These are phyloP conservation scores for Mucor velutinosus DNA, from an alignment of 371 early-diverging fungal species.

Conservation along the genomic window DNA sequence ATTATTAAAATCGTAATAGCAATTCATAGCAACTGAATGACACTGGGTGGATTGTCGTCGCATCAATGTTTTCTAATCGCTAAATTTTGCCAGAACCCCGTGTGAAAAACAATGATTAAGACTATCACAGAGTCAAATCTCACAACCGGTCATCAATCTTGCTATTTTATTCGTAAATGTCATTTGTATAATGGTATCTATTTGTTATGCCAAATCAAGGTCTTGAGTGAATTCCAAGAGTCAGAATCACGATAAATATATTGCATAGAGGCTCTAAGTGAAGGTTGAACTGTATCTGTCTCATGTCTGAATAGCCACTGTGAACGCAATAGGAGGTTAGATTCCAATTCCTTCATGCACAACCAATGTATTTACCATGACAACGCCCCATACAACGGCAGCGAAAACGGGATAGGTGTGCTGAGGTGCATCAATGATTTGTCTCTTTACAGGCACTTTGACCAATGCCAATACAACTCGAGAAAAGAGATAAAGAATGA, in stretches of 20 bases:
- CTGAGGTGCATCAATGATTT: slow-evolving; percentile 71
- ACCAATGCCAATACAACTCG: slow-evolving; percentile 87
- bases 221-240: slow-evolving; percentile 76
- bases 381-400: slow-evolving; percentile 93
- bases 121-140: no score
- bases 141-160: neutral
- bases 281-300: slow-evolving; percentile 87
- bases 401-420: slow-evolving; percentile 91
- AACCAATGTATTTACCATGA: slow-evolving; percentile 65
- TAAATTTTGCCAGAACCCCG: no score
- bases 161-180: neutral
- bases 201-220: slow-evolving; percentile 88
- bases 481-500: slow-evolving; percentile 93
- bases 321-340: neutral
- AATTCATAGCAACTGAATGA: no score
- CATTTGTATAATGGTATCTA: slow-evolving; percentile 37
- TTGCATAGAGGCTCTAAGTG: slow-evolving; percentile 92
- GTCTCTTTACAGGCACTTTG: slow-evolving; percentile 76
- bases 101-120: no score
- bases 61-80: no score
- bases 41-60: no score
- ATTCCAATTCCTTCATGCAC: neutral
- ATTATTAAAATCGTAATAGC: no score
- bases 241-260: slow-evolving; percentile 90
- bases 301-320: slow-evolving; percentile 85